phyloP scores from a whole-genome alignment of 1,139 yeast genomes.

The Scheffersomyces cryptocercus region DNA sequence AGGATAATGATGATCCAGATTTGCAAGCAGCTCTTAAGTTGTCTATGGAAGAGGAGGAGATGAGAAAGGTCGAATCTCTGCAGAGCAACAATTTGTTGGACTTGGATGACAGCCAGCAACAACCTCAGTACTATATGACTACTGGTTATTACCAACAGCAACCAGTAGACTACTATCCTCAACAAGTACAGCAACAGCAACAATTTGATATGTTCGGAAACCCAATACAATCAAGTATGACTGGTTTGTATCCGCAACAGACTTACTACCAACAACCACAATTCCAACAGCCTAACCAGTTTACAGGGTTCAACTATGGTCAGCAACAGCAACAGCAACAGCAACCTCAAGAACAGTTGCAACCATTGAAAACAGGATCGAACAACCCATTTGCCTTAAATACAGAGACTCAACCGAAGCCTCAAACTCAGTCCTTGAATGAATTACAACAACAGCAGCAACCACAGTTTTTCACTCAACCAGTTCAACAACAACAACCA shows the following conservation, averaged over 20 bases:
- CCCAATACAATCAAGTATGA: constrained; percentile 62
- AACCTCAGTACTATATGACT: constrained; percentile 29
- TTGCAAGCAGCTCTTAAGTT: constrained; percentile 79
- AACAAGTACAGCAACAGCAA: constrained; percentile 20
- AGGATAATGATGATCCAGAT: constrained; percentile 66
- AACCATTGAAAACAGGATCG: constrained; percentile 75
- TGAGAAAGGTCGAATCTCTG: constrained; percentile 53
- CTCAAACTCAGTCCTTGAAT: constrained; percentile 17
- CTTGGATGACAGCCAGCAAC: constrained; percentile 42
- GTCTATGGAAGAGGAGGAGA: constrained; percentile 85
- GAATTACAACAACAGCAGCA: constrained; percentile 28
- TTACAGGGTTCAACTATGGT: constrained; percentile 12
- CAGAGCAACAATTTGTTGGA: constrained; percentile 57
- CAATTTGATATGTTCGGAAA: constrained; percentile 78
- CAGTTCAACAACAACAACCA: constrained; percentile 20
- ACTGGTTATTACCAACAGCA: constrained; percentile 37
- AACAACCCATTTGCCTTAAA: constrained; percentile 86
- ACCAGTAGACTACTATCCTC: constrained; percentile 13
- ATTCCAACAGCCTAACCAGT: constrained; percentile 9
- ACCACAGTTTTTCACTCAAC: constrained; percentile 15
- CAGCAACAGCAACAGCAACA: constrained; percentile 37
- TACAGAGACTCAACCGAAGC: constrained; percentile 18
- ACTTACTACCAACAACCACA: constrained; percentile 6
- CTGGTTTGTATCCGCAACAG: constrained; percentile 42
- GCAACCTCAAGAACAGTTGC: constrained; percentile 41